phyloP scores from a whole-genome alignment of 225 moss, liverwort and hornwort species.

The Asterella californica region DNA sequence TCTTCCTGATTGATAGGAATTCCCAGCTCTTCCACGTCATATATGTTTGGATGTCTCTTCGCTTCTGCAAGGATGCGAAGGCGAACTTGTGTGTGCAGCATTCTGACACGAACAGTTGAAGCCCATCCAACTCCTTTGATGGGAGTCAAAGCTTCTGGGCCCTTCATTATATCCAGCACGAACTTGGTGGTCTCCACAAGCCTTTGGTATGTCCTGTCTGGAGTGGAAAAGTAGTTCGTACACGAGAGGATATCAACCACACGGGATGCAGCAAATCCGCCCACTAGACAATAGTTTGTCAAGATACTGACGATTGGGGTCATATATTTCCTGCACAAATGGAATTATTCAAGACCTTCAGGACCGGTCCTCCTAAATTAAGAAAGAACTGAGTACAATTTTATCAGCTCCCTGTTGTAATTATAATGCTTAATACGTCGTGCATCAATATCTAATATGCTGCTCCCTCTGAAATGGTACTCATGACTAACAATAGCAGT shows the following conservation, averaged over 20 bases:
- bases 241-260: neutral
- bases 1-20: constrained; percentile 29
- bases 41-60: neutral
- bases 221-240: neutral
- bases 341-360: too few species aligned
- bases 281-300: neutral
- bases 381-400: too few species aligned
- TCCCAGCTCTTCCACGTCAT: neutral
- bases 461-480: too few species aligned
- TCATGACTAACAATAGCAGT: neutral
- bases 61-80: constrained; percentile 5
- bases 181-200: constrained; percentile 8
- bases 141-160: neutral
- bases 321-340: constrained; percentile 11
- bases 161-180: constrained; percentile 10
- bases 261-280: neutral
- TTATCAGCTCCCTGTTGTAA: too few species aligned
- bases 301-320: neutral
- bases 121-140: constrained; percentile 7
- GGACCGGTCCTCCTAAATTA: too few species aligned
- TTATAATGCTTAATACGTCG: too few species aligned
- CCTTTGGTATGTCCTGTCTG: neutral
- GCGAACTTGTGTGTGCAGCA: constrained; percentile 23
- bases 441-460: too few species aligned
- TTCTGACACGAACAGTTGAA: constrained; percentile 3